A percentile compares a stretch with the other conserved stretches of the same genome.
Evolutionary conservation across 2,329 filamentous ascomycete species (phyloP).

Genomic region (Graphium sp.): DNA sequence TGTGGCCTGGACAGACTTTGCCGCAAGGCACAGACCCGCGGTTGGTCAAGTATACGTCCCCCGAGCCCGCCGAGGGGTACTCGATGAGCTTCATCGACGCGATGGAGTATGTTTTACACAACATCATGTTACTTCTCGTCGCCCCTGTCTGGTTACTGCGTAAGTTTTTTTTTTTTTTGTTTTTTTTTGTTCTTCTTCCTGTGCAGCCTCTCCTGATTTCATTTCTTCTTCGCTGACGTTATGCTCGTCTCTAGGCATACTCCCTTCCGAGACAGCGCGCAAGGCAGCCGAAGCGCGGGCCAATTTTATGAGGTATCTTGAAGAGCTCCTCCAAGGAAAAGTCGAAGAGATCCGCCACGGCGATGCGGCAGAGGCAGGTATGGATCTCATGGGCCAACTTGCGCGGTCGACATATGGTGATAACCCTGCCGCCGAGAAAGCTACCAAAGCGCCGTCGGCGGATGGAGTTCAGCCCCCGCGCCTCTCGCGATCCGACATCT

Average conservation of each 20-base stretch:
- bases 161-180: conserved; percentile 12
- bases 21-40: conserved; percentile 23
- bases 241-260: conserved; percentile 12
- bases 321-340: conserved; percentile 50
- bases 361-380: conserved; percentile 23
- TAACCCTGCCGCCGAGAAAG: conserved; percentile 1
- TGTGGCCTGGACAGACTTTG: conserved; percentile 45
- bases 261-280: conserved; percentile 34
- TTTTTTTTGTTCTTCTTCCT: neutral
- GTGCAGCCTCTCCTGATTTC: no score
- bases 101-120: conserved; percentile 42
- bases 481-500: conserved; percentile 46
- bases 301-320: conserved; percentile 55
- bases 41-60: conserved; percentile 28
- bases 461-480: conserved; percentile 13
- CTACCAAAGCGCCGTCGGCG: conserved; percentile 6
- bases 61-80: conserved; percentile 31
- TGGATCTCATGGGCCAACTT: conserved; percentile 36
- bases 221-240: neutral
- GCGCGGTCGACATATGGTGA: conserved; percentile 22
- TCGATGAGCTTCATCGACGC: conserved; percentile 50
- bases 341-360: conserved; percentile 19
- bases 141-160: conserved; percentile 38
- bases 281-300: conserved; percentile 33
- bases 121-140: conserved; percentile 45